These are phyloP conservation scores for Poronia punctata DNA, from an alignment of 495 filamentous ascomycete species.

Conservation along the genomic window DNA sequence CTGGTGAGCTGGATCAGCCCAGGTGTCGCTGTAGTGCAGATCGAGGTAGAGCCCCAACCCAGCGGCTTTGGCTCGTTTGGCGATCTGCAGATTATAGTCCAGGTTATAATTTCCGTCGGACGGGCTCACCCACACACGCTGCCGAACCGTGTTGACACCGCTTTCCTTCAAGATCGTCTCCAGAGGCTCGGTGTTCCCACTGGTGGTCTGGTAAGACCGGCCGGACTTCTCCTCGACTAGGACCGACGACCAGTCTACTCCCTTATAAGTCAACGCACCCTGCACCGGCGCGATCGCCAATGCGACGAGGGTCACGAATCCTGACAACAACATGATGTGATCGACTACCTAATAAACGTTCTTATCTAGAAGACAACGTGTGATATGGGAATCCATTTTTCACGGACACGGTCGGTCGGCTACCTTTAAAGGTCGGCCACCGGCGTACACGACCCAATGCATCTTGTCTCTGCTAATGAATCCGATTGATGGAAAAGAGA, in stretches of 20 bases:
- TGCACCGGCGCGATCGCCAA: conserved; percentile 15
- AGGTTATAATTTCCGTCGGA: conserved; percentile 58
- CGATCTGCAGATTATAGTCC: conserved; percentile 62
- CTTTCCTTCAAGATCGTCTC: conserved; percentile 57
- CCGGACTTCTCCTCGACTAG: conserved; percentile 56
- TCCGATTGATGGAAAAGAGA: conserved; percentile 9
- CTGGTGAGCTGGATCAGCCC: conserved; percentile 39
- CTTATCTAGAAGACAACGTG: not conserved
- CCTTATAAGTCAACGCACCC: conserved; percentile 54
- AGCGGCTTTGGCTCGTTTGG: conserved; percentile 54
- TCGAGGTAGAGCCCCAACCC: conserved; percentile 62
- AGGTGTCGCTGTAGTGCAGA: conserved; percentile 66
- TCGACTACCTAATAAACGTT: not conserved
- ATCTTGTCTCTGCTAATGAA: not conserved
- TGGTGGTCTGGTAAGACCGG: conserved; percentile 50
- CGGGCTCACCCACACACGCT: conserved; percentile 68
- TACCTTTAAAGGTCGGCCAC: not conserved
- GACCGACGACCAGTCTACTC: conserved; percentile 69
- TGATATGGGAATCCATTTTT: not conserved
- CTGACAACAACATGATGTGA: conserved; percentile 12
- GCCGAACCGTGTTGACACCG: conserved; percentile 65
- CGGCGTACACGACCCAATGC: not conserved
- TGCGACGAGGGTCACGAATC: conserved; percentile 14
- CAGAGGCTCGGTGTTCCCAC: conserved; percentile 45
- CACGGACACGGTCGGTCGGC: not conserved